Percentiles rank a stretch among this genome's conserved stretches.
Conservation (phyloP, 345 rosid species). For the Populus nigra region DNA sequence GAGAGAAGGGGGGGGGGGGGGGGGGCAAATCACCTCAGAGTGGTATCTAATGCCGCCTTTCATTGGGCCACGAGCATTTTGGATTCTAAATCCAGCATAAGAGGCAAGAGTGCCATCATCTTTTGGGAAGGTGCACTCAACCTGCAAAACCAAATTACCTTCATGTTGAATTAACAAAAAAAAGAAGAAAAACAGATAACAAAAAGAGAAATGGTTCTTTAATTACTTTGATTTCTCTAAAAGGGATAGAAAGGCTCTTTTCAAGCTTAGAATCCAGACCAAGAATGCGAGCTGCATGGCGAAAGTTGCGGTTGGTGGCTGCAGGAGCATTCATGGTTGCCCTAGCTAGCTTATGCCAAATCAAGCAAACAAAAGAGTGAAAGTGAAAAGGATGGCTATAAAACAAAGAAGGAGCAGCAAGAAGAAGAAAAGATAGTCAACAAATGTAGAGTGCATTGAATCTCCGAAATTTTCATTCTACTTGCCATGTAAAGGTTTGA, state of each 20-base stretch:
- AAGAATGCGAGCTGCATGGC: slow-evolving; percentile 19
- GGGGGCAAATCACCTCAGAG: slow-evolving; percentile 16
- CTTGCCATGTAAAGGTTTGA: too few species aligned
- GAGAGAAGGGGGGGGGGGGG: too few species aligned
- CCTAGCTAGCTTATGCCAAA: too few species aligned
- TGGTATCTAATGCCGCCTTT: slow-evolving; percentile 30
- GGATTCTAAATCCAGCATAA: slow-evolving; percentile 26
- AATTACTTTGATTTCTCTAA: slow-evolving; percentile 25
- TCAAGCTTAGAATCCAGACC: slow-evolving; percentile 31
- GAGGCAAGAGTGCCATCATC: slow-evolving; percentile 29
- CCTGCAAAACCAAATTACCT: slow-evolving; percentile 7
- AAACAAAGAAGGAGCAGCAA: not conserved
- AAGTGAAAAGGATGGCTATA: not conserved
- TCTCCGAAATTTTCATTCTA: too few species aligned
- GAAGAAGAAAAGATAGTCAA: not conserved
- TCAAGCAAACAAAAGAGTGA: not conserved
- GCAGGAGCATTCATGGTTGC: slow-evolving; percentile 27
- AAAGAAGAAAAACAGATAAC: not conserved
- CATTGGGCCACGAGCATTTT: slow-evolving; percentile 32
- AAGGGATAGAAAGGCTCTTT: slow-evolving; percentile 28
- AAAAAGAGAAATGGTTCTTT: not conserved
- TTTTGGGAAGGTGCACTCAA: slow-evolving; percentile 28
- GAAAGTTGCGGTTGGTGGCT: slow-evolving; percentile 29
- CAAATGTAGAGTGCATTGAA: too few species aligned
- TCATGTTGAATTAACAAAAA: not conserved